These are phyloP conservation scores for Hydnomerulius pinastri DNA, from an alignment of 768 basidiomycete genomes.

Conservation along the genomic window DNA sequence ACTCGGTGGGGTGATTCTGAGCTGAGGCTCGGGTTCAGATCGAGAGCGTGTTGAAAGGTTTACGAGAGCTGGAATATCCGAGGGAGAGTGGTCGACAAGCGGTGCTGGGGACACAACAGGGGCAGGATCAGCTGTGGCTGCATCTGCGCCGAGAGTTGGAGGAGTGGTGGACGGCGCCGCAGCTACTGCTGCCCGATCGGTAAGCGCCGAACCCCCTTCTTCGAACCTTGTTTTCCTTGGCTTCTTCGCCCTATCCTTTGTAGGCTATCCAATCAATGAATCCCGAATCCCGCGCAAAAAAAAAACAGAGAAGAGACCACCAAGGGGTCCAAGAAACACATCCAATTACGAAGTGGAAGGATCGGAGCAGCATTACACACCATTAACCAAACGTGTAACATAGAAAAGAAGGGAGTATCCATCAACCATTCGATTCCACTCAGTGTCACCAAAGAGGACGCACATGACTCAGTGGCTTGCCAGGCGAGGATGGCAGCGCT, in stretches of 20 bases:
- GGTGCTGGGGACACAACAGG: slow-evolving; percentile 3
- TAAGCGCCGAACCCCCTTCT: slow-evolving; percentile 4
- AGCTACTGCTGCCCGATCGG: neutral
- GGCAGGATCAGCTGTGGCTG: neutral
- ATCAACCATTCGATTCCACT: slow-evolving; percentile 49
- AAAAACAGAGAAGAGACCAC: slow-evolving; percentile 16
- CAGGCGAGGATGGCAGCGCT: slow-evolving; percentile 45
- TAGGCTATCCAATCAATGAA: slow-evolving; percentile 56
- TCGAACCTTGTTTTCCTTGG: slow-evolving; percentile 49
- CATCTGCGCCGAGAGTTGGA: neutral
- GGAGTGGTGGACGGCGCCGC: neutral
- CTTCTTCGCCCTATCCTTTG: slow-evolving; percentile 71
- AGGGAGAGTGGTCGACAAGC: slow-evolving; percentile 1
- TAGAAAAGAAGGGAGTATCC: slow-evolving; percentile 20
- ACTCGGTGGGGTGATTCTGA: slow-evolving; percentile 6
- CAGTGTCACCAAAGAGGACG: slow-evolving; percentile 73
- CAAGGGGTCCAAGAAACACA: slow-evolving; percentile 27
- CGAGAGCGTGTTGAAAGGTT: neutral
- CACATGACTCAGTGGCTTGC: slow-evolving; percentile 82
- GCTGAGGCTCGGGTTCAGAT: neutral
- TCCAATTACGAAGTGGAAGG: slow-evolving; percentile 29
- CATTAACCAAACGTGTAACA: slow-evolving; percentile 32
- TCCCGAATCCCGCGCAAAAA: slow-evolving; percentile 8
- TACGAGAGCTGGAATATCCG: neutral
- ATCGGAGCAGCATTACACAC: slow-evolving; percentile 30